Conservation (phyloP, 306 rosid genomes). For the Quercus engelmannii region DNA sequence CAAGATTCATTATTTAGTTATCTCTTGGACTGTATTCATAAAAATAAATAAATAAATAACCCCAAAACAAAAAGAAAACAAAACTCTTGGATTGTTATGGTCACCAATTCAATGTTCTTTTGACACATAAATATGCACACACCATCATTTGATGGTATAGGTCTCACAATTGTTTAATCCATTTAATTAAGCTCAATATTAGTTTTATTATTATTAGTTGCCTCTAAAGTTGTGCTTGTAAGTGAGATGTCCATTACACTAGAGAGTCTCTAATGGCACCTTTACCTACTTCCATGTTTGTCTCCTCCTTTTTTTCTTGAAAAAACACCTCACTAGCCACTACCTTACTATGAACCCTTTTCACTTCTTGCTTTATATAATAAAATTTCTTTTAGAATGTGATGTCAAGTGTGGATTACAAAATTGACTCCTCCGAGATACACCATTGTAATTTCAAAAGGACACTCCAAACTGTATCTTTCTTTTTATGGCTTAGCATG, state of each 20-base stretch:
- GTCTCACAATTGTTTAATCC: constrained; percentile 17
- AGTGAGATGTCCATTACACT: constrained; percentile 64
- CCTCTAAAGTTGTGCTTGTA: constrained; percentile 44
- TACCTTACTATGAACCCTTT: constrained; percentile 15
- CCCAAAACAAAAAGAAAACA: too few species aligned
- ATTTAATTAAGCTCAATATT: constrained; percentile 19
- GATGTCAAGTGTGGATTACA: constrained; percentile 67
- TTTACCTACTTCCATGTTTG: constrained; percentile 54
- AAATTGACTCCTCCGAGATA: constrained; percentile 50
- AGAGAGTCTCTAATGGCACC: constrained; percentile 33
- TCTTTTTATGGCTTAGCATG: constrained; percentile 26
- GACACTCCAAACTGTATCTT: constrained; percentile 45
- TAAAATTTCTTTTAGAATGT: constrained; percentile 36
- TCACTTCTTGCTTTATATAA: constrained; percentile 16
- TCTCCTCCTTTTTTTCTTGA: constrained; percentile 32
- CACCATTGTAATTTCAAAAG: constrained; percentile 31
- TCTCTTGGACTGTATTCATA: background rate
- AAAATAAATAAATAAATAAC: too few species aligned
- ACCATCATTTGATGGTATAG: background rate
- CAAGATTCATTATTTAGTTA: too few species aligned
- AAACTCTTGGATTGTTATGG: background rate
- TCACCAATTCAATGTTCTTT: constrained; percentile 4
- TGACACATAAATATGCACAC: constrained; percentile 11
- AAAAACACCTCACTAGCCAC: constrained; percentile 58
- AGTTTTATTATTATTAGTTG: constrained; percentile 7